A percentile compares a stretch with the other conserved stretches of the same genome.
Conservation (phyloP, 2,329 filamentous ascomycete genomes). For the Pseudopithomyces maydicus region DNA sequence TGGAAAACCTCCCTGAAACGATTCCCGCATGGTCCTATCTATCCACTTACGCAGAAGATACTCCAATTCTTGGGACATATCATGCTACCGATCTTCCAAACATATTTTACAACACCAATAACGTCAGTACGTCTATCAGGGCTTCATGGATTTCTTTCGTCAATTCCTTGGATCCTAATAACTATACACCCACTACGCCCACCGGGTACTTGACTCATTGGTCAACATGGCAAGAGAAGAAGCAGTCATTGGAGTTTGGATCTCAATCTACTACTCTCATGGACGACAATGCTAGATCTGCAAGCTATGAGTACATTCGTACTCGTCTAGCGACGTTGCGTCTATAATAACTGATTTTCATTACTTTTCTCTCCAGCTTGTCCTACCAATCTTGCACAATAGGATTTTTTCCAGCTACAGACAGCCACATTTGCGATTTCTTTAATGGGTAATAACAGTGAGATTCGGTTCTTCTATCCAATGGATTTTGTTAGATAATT, state of each 20-base stretch:
- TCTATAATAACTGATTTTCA: too few species aligned
- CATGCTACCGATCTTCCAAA: conserved; percentile 73
- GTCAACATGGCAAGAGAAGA: conserved; percentile 59
- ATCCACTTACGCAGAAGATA: conserved; percentile 71
- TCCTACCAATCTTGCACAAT: too few species aligned
- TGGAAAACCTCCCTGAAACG: conserved; percentile 57
- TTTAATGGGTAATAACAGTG: too few species aligned
- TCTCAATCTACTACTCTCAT: conserved; percentile 45
- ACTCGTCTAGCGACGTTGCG: neutral
- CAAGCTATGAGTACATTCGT: conserved; percentile 46
- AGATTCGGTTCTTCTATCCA: too few species aligned
- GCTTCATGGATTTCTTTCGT: conserved; percentile 56
- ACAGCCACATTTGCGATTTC: too few species aligned
- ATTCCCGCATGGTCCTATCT: conserved; percentile 78
- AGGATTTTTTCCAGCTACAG: too few species aligned
- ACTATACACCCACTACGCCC: neutral
- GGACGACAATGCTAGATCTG: conserved; percentile 56
- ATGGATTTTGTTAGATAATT: too few species aligned
- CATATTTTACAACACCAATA: conserved; percentile 73
- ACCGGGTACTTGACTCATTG: conserved; percentile 53
- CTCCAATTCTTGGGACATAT: conserved; percentile 75
- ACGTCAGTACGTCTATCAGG: conserved; percentile 55
- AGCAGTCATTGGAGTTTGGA: conserved; percentile 59
- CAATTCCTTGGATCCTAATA: conserved; percentile 72
- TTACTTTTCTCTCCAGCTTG: too few species aligned